These are phyloP conservation scores for Lactarius evosmus DNA, from an alignment of 768 basidiomycete species.

Conservation along the genomic window DNA sequence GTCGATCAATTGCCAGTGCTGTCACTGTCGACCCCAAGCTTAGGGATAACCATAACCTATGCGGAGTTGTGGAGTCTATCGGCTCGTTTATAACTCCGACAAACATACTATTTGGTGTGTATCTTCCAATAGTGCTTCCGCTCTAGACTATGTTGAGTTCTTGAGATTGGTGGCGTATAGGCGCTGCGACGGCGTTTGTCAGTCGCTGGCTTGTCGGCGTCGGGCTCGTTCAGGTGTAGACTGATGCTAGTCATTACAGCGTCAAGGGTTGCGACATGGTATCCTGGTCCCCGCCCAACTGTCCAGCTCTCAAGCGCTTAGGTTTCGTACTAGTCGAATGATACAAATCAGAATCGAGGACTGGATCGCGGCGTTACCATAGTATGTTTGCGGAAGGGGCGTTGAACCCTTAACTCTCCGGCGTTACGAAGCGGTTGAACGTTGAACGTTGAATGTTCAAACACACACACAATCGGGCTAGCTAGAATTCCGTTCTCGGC, in stretches of 20 bases:
- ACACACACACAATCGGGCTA: neutral
- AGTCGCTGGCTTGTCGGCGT: too few relatives aligned
- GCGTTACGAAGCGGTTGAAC: neutral
- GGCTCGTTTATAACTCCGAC: neutral
- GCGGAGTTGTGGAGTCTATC: neutral
- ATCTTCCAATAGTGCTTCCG: neutral
- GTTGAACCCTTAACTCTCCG: neutral
- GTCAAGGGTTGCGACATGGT: too few relatives aligned
- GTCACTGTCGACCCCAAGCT: too few relatives aligned
- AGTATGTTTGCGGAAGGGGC: neutral
- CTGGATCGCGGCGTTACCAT: neutral
- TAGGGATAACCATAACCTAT: too few relatives aligned
- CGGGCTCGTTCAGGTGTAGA: too few relatives aligned
- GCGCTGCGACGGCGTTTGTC: too few relatives aligned
- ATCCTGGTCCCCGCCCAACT: neutral
- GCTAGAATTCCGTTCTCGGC: neutral
- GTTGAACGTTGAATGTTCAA: too few relatives aligned
- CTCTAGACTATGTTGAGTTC: too few relatives aligned
- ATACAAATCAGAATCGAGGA: neutral
- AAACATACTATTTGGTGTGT: neutral
- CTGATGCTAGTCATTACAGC: too few relatives aligned
- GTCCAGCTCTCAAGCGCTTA: neutral
- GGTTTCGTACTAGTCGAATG: neutral
- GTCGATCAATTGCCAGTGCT: too few relatives aligned
- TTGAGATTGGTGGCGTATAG: too few relatives aligned